Conservation (phyloP, 331 rosid species). For the Spiraea crenata region DNA sequence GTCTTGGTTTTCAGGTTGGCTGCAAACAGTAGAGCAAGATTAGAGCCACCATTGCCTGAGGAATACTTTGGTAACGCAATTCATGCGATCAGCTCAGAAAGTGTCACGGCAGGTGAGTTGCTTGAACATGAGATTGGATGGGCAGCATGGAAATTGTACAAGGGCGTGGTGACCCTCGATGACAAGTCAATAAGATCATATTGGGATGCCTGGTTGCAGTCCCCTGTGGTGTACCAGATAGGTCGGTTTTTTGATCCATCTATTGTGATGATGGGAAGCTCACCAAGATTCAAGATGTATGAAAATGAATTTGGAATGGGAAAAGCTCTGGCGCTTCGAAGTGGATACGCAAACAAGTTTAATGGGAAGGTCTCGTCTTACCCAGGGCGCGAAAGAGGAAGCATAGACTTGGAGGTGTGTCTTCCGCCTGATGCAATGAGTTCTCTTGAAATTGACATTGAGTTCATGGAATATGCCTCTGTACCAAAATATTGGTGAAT, state of each 20-base stretch:
- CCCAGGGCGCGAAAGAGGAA: slow-evolving; percentile 56
- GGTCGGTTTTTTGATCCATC: slow-evolving; percentile 4
- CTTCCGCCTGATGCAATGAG: slow-evolving; percentile 42
- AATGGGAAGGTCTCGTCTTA: slow-evolving; percentile 51
- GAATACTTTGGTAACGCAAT: slow-evolving; percentile 58
- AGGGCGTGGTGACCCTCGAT: slow-evolving; percentile 35
- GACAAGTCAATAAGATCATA: neutral
- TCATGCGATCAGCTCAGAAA: neutral
- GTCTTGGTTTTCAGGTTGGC: slow-evolving; percentile 17
- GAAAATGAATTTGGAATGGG: slow-evolving; percentile 81
- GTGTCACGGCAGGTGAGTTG: slow-evolving; percentile 39
- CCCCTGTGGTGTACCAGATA: slow-evolving; percentile 7
- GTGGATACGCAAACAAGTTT: slow-evolving; percentile 58
- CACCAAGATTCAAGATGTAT: slow-evolving; percentile 66
- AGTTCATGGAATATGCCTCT: slow-evolving; percentile 44
- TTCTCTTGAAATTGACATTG: slow-evolving; percentile 43
- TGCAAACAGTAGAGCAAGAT: slow-evolving; percentile 39
- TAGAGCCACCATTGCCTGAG: slow-evolving; percentile 36
- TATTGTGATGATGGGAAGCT: slow-evolving; percentile 54
- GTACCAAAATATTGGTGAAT: neutral
- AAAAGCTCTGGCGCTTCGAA: slow-evolving; percentile 47
- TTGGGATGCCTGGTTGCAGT: slow-evolving; percentile 35
- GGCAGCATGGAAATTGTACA: slow-evolving; percentile 60
- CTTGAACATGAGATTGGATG: slow-evolving; percentile 55
- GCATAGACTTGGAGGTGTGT: slow-evolving; percentile 63